Evolutionary conservation across 2,329 filamentous ascomycete species (phyloP), one percentile per base, ranked within the genome.

Genomic region (Cytospora schulzeri): DNA sequence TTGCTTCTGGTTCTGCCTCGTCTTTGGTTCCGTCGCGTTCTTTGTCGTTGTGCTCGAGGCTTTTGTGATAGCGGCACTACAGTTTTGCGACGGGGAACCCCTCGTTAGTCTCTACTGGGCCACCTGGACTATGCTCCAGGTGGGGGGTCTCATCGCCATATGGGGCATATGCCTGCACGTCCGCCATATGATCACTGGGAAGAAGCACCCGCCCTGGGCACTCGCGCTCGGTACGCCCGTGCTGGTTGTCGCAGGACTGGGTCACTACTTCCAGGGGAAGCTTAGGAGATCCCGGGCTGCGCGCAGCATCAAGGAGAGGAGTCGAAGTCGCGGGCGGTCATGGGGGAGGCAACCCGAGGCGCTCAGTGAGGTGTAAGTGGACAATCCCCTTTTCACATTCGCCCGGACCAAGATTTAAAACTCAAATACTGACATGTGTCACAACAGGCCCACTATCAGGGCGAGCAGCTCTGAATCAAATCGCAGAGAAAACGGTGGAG

Each of bases 31-130:
- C 4, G 60, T 82, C 0, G 79, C 82, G 0, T 76, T 80, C 4
- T 73, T 74, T 35, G 74, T 81, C 15, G 76, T 85, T 31, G 74
- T 86, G 60, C 78, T 87, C 73, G 84, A 88, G 71, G 82, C 82
- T 17, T 87, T 81, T 63, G 75, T 77, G 14, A 78, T 86, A 22
- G 69, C 85, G 63, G 82, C 82, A 0, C 73, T 86, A 5, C 82
- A 87, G 68, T 88, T 85, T 68, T 88, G 85, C 67, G 83, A 85
- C 45, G 84, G 84, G 12, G 85, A 88, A 69, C 82, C 86, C 68
- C 78, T 87, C 62, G 86, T 86, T 75, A 79, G 81, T 1, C 74
- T 87, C 0, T 87, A 86, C 73, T 87, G 85, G 85, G 82, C 84
- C 0, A 85, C 84, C 2, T 87, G 84, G 83, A 85, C 83, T 26